phyloP scores from a whole-genome alignment of 129 eudicot species.

The Mikania micrantha region DNA sequence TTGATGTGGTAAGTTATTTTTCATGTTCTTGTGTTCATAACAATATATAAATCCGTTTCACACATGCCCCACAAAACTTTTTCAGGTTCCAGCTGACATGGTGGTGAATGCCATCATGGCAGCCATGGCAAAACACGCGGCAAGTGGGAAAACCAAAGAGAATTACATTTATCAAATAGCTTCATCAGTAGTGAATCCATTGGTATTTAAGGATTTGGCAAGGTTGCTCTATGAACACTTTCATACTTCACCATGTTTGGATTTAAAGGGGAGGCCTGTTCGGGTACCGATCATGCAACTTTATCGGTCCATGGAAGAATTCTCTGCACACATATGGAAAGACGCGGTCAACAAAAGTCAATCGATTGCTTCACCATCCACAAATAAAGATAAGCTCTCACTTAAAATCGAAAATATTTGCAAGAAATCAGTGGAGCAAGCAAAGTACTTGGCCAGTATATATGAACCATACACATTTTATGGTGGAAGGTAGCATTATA shows the following conservation, averaged over 20 bases:
- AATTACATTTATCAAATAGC: slow-evolving; percentile 76
- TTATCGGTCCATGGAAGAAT: slow-evolving; percentile 75
- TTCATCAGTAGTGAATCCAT: slow-evolving; percentile 87
- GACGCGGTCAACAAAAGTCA: slow-evolving; percentile 54
- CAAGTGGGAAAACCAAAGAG: slow-evolving; percentile 50
- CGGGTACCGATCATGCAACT: slow-evolving; percentile 73
- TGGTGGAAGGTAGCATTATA: slow-evolving; percentile 74
- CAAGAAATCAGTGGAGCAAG: slow-evolving; percentile 90
- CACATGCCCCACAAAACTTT: neutral
- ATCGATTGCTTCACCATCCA: slow-evolving; percentile 24
- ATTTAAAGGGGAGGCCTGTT: slow-evolving; percentile 71
- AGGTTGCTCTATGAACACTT: slow-evolving; percentile 71
- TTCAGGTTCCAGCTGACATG: slow-evolving; percentile 97
- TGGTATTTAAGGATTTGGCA: slow-evolving; percentile 72
- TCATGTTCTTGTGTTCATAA: neutral
- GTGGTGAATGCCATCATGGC: slow-evolving; percentile 91
- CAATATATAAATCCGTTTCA: neutral
- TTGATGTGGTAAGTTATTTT: slow-evolving; percentile 74
- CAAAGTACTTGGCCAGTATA: slow-evolving; percentile 73
- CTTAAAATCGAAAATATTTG: slow-evolving; percentile 60
- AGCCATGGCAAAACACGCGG: slow-evolving; percentile 90
- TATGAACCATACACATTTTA: slow-evolving; percentile 91
- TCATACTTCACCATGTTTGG: slow-evolving; percentile 57
- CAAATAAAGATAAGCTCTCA: slow-evolving; percentile 39
- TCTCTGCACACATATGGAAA: slow-evolving; percentile 77